Evolutionary conservation across 2,329 filamentous ascomycete genomes (phyloP).

Genomic region (Aspergillus bombycis): DNA sequence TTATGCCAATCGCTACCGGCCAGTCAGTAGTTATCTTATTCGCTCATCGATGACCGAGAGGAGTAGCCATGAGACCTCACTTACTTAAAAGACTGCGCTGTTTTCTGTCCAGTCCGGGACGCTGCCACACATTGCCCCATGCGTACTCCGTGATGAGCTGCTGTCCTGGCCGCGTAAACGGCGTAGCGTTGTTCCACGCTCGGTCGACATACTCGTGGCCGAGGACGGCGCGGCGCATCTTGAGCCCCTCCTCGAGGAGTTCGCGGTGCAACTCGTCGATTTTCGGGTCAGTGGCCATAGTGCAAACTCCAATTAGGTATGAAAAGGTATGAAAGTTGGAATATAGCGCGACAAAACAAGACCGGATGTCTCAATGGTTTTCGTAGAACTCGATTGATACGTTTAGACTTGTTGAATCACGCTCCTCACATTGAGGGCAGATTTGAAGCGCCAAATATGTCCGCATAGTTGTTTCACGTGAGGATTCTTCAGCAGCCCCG

Average conservation of each 20-base stretch:
- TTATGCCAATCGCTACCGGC: slow-evolving; percentile 7
- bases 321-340: not conserved
- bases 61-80: too few relatives aligned
- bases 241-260: slow-evolving; percentile 7
- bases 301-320: not conserved
- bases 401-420: not conserved
- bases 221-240: slow-evolving; percentile 16
- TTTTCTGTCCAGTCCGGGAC: slow-evolving; percentile 13
- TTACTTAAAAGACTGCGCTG: slow-evolving; percentile 13
- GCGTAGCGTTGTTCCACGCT: slow-evolving; percentile 24
- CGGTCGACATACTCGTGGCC: slow-evolving; percentile 20
- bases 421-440: not conserved
- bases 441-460: not conserved
- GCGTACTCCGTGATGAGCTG: slow-evolving; percentile 21
- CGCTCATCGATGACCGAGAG: not conserved
- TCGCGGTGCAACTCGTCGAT: not conserved
- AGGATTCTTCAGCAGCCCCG: not conserved
- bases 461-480: not conserved
- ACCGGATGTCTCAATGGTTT: too few relatives aligned
- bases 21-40: not conserved
- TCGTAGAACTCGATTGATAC: not conserved
- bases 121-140: slow-evolving; percentile 16
- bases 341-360: not conserved
- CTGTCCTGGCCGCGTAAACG: slow-evolving; percentile 27
- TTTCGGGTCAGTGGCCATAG: not conserved